These are phyloP conservation scores for Pelagophyceae sp. DNA, from an alignment of 352 stramenopile species.

Conservation along the genomic window DNA sequence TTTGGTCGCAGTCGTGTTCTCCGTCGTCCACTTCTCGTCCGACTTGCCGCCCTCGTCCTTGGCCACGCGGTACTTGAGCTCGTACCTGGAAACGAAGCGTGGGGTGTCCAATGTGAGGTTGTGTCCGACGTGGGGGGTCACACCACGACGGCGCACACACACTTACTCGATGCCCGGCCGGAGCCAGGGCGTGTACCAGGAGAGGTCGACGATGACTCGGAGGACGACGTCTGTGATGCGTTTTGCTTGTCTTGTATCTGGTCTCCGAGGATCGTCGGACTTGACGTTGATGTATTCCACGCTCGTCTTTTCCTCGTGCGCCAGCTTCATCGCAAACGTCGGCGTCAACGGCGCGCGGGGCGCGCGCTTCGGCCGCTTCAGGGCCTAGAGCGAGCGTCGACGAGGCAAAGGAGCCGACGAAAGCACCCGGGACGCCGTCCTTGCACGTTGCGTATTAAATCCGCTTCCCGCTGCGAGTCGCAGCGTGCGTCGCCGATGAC, in stretches of 20 bases:
- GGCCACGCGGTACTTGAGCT: slow-evolving; percentile 17
- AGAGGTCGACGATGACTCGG: slow-evolving; percentile 26
- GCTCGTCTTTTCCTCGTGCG: slow-evolving; percentile 28
- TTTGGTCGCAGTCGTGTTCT: slow-evolving; percentile 28
- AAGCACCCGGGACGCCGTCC: background rate
- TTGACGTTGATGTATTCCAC: slow-evolving; percentile 29
- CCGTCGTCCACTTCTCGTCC: slow-evolving; percentile 27
- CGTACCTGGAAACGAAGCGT: too few species aligned
- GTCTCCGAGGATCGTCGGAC: background rate
- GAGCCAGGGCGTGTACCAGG: slow-evolving; percentile 35
- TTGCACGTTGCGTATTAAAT: too few species aligned
- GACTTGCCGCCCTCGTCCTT: slow-evolving; percentile 1
- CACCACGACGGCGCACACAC: too few species aligned
- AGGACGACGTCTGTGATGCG: slow-evolving; percentile 31
- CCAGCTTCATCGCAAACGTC: slow-evolving; percentile 30
- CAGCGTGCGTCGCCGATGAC: slow-evolving; percentile 30
- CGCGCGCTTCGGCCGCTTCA: slow-evolving; percentile 21
- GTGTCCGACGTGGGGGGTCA: too few species aligned
- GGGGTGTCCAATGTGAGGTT: too few species aligned
- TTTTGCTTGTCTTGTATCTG: slow-evolving; percentile 28
- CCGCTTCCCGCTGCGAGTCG: background rate
- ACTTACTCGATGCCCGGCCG: slow-evolving; percentile 26
- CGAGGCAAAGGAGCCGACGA: slow-evolving; percentile 17
- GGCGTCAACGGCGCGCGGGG: slow-evolving; percentile 29
- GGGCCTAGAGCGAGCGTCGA: too few species aligned